These are phyloP conservation scores for Fusarium hainanense DNA, from an alignment of 2,329 filamentous ascomycete species.

Conservation along the genomic window DNA sequence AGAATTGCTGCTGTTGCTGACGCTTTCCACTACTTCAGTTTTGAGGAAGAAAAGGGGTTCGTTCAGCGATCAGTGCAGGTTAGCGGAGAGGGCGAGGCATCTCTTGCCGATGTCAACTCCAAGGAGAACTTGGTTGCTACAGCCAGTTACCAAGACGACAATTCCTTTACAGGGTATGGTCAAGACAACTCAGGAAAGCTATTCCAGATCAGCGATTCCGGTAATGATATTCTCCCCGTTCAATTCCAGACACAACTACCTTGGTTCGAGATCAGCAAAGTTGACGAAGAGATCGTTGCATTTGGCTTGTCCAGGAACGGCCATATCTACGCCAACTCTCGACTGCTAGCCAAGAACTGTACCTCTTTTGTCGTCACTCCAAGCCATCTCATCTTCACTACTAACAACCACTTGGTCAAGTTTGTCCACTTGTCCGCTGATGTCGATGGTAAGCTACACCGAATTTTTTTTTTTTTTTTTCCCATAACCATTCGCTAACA, in stretches of 20 bases:
- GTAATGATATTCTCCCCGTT: slow-evolving; percentile 50
- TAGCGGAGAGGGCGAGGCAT: slow-evolving; percentile 26
- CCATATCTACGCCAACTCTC: slow-evolving; percentile 80
- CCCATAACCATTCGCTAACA: slow-evolving; percentile 35
- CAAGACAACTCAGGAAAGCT: slow-evolving; percentile 62
- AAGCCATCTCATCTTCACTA: slow-evolving; percentile 90
- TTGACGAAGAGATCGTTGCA: slow-evolving; percentile 57
- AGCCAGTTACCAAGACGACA: slow-evolving; percentile 48
- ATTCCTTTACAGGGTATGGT: slow-evolving; percentile 52
- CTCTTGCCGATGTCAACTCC: slow-evolving; percentile 32
- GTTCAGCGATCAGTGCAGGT: slow-evolving; percentile 41
- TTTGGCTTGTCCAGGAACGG: slow-evolving; percentile 80
- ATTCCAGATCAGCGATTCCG: slow-evolving; percentile 51
- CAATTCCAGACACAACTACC: slow-evolving; percentile 62
- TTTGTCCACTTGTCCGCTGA: slow-evolving; percentile 81
- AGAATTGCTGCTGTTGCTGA: slow-evolving; percentile 37
- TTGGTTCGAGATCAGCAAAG: slow-evolving; percentile 62
- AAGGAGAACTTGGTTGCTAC: slow-evolving; percentile 46
- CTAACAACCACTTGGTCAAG: slow-evolving; percentile 90
- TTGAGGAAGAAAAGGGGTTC: slow-evolving; percentile 44
- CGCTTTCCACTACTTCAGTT: slow-evolving; percentile 49
- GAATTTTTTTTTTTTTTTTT: too few species aligned
- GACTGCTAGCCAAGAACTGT: slow-evolving; percentile 82
- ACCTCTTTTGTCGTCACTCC: slow-evolving; percentile 89
- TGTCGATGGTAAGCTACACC: slow-evolving; percentile 66